phyloP scores from a whole-genome alignment of 768 basidiomycete species.

The Boletus sensibilis region DNA sequence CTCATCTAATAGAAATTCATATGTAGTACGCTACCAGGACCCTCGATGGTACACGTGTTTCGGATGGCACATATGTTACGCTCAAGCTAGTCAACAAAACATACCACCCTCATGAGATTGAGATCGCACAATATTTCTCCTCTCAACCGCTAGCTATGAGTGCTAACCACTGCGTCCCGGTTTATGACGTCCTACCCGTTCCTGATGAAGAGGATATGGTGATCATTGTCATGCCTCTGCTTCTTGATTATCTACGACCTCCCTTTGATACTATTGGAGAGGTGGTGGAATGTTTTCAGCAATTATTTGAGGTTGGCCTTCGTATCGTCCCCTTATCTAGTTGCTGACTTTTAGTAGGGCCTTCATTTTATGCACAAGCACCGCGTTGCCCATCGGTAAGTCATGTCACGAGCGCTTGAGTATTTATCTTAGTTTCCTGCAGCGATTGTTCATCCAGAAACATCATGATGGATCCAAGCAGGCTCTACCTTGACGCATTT shows the following conservation, averaged over 20 bases:
- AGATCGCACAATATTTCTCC: slow-evolving; percentile 28
- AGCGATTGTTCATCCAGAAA: slow-evolving; percentile 34
- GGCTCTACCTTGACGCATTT: slow-evolving; percentile 28
- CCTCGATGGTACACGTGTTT: slow-evolving; percentile 31
- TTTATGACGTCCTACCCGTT: slow-evolving; percentile 26
- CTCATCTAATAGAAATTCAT: slow-evolving; percentile 15
- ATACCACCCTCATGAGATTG: slow-evolving; percentile 28
- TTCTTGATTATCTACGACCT: slow-evolving; percentile 26
- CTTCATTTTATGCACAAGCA: slow-evolving; percentile 28
- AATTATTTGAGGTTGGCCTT: slow-evolving; percentile 30
- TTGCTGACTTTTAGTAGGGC: slow-evolving; percentile 11
- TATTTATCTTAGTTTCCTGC: background rate
- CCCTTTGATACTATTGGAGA: slow-evolving; percentile 25
- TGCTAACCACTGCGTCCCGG: slow-evolving; percentile 37
- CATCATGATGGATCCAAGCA: slow-evolving; percentile 33
- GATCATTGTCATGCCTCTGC: slow-evolving; percentile 37
- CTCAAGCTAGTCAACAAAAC: slow-evolving; percentile 29
- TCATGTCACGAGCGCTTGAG: background rate
- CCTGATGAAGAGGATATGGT: background rate
- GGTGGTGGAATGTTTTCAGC: slow-evolving; percentile 27
- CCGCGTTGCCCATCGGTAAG: slow-evolving; percentile 15
- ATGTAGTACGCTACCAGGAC: slow-evolving; percentile 14
- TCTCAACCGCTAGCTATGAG: background rate
- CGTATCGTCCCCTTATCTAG: rapidly evolving
- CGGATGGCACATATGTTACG: slow-evolving; percentile 28